These are phyloP conservation scores for Colletotrichum tofieldiae DNA, from an alignment of 2,329 filamentous ascomycete genomes.

Conservation along the genomic window DNA sequence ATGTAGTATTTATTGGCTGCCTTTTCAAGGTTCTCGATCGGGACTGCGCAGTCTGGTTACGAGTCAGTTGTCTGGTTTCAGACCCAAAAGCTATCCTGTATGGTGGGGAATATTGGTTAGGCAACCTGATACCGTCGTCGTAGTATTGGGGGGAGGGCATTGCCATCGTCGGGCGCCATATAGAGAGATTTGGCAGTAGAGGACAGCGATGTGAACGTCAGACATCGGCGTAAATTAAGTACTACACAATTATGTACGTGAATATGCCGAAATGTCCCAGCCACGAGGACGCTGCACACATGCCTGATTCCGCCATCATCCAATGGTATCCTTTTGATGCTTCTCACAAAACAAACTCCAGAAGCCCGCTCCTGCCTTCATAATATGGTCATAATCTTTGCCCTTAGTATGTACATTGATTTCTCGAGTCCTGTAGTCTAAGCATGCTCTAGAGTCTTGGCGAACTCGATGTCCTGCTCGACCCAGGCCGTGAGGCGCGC, in stretches of 20 bases:
- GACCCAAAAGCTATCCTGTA: not conserved
- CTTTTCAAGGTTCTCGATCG: not conserved
- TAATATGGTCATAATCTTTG: slow-evolving; percentile 22
- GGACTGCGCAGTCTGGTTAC: not conserved
- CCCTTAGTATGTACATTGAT: not conserved
- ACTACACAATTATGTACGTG: slow-evolving; percentile 31
- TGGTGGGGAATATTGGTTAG: not conserved
- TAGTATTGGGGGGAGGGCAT: not conserved
- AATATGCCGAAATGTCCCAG: slow-evolving; percentile 2
- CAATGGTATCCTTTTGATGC: slow-evolving; percentile 17
- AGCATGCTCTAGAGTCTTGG: slow-evolving; percentile 1
- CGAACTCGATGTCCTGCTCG: slow-evolving; percentile 52
- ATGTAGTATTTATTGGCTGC: slow-evolving; percentile 4
- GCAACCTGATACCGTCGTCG: not conserved
- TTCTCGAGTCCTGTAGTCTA: not conserved
- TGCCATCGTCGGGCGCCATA: not conserved
- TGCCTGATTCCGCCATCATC: not conserved
- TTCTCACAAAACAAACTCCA: slow-evolving; percentile 23
- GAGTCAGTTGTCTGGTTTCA: slow-evolving; percentile 4
- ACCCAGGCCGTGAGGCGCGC: slow-evolving; percentile 55
- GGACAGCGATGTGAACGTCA: not conserved
- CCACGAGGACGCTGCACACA: not conserved
- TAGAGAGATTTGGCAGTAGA: not conserved
- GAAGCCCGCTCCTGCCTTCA: slow-evolving; percentile 33
- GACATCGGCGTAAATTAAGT: slow-evolving; percentile 6